phyloP scores from a whole-genome alignment of 2,329 filamentous ascomycete genomes.

The Fusarium setosum region DNA sequence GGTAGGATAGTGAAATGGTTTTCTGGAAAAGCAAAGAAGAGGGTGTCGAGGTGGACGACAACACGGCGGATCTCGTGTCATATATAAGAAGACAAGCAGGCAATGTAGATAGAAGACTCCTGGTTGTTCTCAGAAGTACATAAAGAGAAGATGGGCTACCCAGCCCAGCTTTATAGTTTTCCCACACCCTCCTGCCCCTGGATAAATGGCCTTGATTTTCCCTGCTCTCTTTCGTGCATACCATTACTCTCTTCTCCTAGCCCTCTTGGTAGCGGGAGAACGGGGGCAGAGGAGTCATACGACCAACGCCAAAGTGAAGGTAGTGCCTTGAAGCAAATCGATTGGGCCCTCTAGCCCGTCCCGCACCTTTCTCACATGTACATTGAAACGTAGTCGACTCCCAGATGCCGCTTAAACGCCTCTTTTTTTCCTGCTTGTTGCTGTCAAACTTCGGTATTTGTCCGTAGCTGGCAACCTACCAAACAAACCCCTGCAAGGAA shows the following conservation, averaged over 20 bases:
- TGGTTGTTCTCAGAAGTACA: constrained; percentile 38
- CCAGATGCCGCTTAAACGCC: constrained; percentile 37
- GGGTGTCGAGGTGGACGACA: constrained; percentile 26
- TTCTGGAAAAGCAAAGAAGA: constrained; percentile 35
- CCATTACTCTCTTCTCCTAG: constrained; percentile 20
- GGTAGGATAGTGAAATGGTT: constrained; percentile 29
- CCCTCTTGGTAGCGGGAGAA: constrained; percentile 28
- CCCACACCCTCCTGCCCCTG: constrained; percentile 13
- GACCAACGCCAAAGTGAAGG: constrained; percentile 34
- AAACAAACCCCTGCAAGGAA: constrained; percentile 1
- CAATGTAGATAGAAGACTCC: constrained; percentile 41
- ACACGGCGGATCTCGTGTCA: constrained; percentile 18
- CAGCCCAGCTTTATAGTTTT: constrained; percentile 45
- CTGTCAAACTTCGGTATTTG: constrained; percentile 36
- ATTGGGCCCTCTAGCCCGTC: constrained; percentile 36
- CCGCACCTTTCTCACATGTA: constrained; percentile 39
- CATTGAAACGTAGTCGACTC: constrained; percentile 19
- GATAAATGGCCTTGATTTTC: constrained; percentile 18
- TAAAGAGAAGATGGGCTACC: constrained; percentile 41
- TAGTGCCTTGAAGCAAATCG: constrained; percentile 34
- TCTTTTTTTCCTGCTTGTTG: constrained; percentile 32
- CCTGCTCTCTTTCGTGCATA: constrained; percentile 22
- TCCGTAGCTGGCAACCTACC: constrained; percentile 25
- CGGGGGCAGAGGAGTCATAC: constrained; percentile 36
- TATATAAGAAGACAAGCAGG: constrained; percentile 29